Evolutionary conservation across 306 rosid species (phyloP), one percentile per base, ranked within the genome.

Genomic region (Lagenaria siceraria): DNA sequence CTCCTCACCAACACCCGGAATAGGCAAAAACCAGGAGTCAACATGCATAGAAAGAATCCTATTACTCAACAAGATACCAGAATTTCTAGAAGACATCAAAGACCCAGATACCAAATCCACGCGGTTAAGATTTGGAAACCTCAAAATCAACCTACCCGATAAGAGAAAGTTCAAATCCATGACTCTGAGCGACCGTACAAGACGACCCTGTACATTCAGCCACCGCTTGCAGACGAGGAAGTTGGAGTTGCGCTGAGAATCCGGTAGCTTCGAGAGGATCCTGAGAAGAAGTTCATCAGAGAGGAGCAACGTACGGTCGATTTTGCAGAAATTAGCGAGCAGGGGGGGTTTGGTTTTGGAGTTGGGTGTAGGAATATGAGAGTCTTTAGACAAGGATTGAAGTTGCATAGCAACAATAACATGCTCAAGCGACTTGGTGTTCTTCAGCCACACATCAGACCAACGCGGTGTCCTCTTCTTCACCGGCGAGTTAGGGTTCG

Each of bases 181-280:
- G 5, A 90, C 87, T 77, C 77, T 82, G 49, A 89, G 72, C 4
- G 96, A 87, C 59, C 96, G 92, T 5, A 88, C 83, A 5, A 95
- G 88, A 0, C 97, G 86, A 18, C 93, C 97, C 48, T 92, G 97
- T 36, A 95, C 88, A 77, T 83, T 84, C 80, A 92, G 88, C 98
- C 98, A 95, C 13, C 98, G 96, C 80, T 89, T 92, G 88, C 97
- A 95, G 75, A 92, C 99, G 6, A 88, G 86, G 3, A 86, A 84
- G 68, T 83, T 90, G 6, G 84, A 58, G 77, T 89, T 87, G 43
- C 89, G 82, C 78, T 90, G 95, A 7, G 86, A 84, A 72, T 78
- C 87, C 0, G 97, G 93, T 15, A 92, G 80, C 74, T 79, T 81
- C 5, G 87, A 18, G 53, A 95, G 96, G 81, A 95, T 88, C 33